Conservation (phyloP, 352 stramenopile species). For the Pythium sukuiense region DNA sequence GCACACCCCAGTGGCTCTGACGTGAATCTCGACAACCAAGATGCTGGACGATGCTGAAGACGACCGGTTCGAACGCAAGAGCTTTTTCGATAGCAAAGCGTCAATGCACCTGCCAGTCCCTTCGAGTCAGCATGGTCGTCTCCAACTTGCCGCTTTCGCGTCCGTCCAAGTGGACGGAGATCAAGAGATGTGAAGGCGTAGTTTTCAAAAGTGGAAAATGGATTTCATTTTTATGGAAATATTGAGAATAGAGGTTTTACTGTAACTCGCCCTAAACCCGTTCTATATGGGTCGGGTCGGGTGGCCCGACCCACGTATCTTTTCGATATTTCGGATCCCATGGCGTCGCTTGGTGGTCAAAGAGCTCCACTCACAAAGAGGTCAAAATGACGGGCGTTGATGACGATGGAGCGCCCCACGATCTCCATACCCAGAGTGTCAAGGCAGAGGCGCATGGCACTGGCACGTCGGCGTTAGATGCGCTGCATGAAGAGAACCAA, state of each 20-base stretch:
- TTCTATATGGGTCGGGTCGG: not conserved
- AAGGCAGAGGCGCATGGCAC: not conserved
- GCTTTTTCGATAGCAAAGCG: too few relatives aligned
- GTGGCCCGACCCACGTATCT: conserved; percentile 16
- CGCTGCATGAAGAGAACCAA: conserved; percentile 15
- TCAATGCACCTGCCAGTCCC: too few relatives aligned
- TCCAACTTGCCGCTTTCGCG: too few relatives aligned
- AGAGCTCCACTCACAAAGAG: not conserved
- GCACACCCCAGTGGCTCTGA: too few relatives aligned
- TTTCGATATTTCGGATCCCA: conserved; percentile 23
- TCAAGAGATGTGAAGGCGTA: too few relatives aligned
- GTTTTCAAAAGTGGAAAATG: too few relatives aligned
- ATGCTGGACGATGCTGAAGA: too few relatives aligned
- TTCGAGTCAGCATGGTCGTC: too few relatives aligned
- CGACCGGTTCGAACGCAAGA: too few relatives aligned
- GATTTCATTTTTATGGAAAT: not conserved
- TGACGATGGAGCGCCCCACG: not conserved
- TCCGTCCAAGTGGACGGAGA: too few relatives aligned
- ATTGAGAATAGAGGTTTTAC: not conserved
- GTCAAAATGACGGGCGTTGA: not conserved
- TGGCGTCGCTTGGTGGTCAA: conserved; percentile 19
- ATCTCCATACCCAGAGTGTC: not conserved
- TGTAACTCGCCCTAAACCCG: not conserved
- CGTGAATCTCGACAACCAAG: too few relatives aligned
- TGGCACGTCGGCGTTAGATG: not conserved